Evolutionary conservation across 2,329 filamentous ascomycete genomes (phyloP).

Genomic region (Neospermospora avenae): DNA sequence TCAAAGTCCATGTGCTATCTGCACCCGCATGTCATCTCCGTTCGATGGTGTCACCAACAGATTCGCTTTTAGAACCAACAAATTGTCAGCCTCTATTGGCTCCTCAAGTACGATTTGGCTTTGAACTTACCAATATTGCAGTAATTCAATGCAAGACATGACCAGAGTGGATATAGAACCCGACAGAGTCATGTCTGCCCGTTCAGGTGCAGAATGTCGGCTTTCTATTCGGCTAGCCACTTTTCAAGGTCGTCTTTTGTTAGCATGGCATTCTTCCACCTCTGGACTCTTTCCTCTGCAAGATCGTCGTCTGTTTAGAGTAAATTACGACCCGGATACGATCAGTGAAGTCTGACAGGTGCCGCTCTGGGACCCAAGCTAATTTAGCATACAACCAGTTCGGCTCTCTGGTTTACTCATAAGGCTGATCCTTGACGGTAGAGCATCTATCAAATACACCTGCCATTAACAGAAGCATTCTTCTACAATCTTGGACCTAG

Average conservation of each 20-base stretch:
- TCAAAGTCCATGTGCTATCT: background rate
- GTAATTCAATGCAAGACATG: background rate
- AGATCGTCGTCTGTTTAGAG: background rate
- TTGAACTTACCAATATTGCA: background rate
- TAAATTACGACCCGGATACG: too few species aligned
- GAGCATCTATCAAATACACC: too few species aligned
- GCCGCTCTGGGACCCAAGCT: too few species aligned
- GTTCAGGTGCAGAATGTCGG: background rate
- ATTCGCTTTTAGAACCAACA: background rate
- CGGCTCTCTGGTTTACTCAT: too few species aligned
- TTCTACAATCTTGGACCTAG: too few species aligned
- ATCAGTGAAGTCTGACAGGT: too few species aligned
- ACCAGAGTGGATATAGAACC: background rate
- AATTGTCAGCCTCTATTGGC: background rate
- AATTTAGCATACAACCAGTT: too few species aligned
- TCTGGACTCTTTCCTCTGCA: background rate
- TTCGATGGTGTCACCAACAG: background rate
- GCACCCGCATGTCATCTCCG: background rate
- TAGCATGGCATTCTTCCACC: background rate
- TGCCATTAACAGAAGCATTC: too few species aligned
- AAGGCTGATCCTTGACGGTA: too few species aligned
- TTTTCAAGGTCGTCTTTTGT: background rate
- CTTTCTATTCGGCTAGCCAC: background rate
- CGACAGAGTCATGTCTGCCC: background rate
- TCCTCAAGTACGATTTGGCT: background rate